phyloP scores from a whole-genome alignment of 164 flowering plant species.

The Chloranthus sessilifolius region DNA sequence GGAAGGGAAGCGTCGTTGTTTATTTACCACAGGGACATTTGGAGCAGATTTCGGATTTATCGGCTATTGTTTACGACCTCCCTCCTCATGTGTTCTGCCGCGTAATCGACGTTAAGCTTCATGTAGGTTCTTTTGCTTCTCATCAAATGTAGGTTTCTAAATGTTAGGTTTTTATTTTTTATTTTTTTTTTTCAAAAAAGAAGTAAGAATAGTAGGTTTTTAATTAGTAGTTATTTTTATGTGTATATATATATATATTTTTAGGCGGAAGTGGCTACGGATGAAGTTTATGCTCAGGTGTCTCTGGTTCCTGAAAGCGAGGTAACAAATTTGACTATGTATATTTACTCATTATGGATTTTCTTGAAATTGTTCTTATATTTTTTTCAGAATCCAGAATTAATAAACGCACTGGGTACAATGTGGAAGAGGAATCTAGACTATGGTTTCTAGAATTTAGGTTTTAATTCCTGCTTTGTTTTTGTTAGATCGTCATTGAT shows the following conservation, averaged over 20 bases:
- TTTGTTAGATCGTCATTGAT: no score
- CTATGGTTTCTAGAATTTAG: no score
- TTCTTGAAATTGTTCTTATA: background rate
- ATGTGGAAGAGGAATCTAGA: no score
- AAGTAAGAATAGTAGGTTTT: no score
- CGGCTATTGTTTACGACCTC: constrained; percentile 32
- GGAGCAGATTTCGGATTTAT: constrained; percentile 44
- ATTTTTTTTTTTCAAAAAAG: background rate
- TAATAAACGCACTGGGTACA: no score
- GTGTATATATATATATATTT: no score
- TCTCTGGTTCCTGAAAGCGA: constrained; percentile 65
- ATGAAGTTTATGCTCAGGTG: constrained; percentile 89
- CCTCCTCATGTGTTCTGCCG: constrained; percentile 90
- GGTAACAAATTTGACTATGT: constrained; percentile 34
- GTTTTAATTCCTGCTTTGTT: no score
- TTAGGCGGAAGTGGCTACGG: constrained; percentile 75
- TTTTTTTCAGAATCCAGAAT: no score
- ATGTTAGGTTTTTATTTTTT: background rate
- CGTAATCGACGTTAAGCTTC: constrained; percentile 82
- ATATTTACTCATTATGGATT: background rate
- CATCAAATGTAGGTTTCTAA: constrained; percentile 1
- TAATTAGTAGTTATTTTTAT: constrained; percentile 1
- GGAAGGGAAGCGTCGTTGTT: constrained; percentile 72
- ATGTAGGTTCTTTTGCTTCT: constrained; percentile 34
- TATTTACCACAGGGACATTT: constrained; percentile 94